phyloP scores from a whole-genome alignment of 2,329 filamentous ascomycete genomes.

The Cercospora zeina region DNA sequence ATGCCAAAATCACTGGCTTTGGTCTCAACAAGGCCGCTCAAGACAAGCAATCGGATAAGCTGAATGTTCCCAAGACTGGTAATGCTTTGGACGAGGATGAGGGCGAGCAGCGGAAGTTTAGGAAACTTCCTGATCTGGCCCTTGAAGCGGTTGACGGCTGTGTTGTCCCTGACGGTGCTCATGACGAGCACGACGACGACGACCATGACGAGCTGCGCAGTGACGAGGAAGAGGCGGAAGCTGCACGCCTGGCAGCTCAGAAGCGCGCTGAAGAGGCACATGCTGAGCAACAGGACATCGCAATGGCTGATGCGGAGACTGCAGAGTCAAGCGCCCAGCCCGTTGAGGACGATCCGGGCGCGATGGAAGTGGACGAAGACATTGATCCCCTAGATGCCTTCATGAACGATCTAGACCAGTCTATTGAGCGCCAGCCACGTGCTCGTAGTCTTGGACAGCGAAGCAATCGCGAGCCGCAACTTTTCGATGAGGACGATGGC shows the following conservation, averaged over 20 bases:
- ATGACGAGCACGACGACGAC: conserved; percentile 50
- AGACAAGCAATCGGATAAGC: conserved; percentile 60
- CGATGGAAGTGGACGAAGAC: conserved; percentile 60
- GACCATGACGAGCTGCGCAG: conserved; percentile 74
- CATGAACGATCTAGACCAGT: conserved; percentile 71
- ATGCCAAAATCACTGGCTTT: conserved; percentile 76
- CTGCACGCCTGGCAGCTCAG: conserved; percentile 76
- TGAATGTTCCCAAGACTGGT: conserved; percentile 65
- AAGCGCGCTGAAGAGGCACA: conserved; percentile 61
- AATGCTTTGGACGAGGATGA: conserved; percentile 88
- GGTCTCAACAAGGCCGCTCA: conserved; percentile 70
- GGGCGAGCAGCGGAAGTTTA: conserved; percentile 80
- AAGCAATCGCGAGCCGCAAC: conserved; percentile 69
- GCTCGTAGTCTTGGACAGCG: conserved; percentile 47
- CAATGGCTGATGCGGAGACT: conserved; percentile 45
- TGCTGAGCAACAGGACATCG: conserved; percentile 51
- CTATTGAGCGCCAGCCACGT: conserved; percentile 43
- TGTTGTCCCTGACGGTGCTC: conserved; percentile 56
- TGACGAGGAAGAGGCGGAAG: conserved; percentile 85
- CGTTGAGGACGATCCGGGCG: conserved; percentile 17
- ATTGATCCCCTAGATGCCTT: conserved; percentile 95
- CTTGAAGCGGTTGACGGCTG: conserved; percentile 52
- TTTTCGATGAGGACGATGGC: conserved; percentile 83
- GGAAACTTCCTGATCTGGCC: conserved; percentile 77
- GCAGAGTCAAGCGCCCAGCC: conserved; percentile 31